Evolutionary conservation across 2,329 filamentous ascomycete species (phyloP).

Genomic region (Dryadomyces sulphureus): DNA sequence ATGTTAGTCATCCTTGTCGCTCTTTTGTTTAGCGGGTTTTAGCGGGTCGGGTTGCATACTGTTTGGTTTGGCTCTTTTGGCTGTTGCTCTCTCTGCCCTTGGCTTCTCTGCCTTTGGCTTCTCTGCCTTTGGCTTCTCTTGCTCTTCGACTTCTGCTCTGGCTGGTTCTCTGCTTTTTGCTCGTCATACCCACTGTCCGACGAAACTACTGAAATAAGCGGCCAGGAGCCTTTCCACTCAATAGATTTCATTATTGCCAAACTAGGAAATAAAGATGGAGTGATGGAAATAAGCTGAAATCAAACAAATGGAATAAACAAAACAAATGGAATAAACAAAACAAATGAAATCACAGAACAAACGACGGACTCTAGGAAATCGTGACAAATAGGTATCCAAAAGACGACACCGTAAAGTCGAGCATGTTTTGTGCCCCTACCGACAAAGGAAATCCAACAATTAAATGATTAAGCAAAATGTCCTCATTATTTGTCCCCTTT

Average conservation of each 20-base stretch:
- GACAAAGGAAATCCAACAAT: not conserved
- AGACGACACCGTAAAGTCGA: not conserved
- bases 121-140: not conserved
- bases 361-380: slow-evolving; percentile 1
- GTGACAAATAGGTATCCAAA: slow-evolving; percentile 1
- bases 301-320: not conserved
- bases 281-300: not conserved
- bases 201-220: too few relatives aligned
- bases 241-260: too few relatives aligned
- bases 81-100: not conserved
- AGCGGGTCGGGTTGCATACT: too few relatives aligned
- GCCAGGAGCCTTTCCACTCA: too few relatives aligned
- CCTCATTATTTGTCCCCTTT: not conserved
- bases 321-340: too few relatives aligned
- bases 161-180: too few relatives aligned
- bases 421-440: not conserved
- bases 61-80: not conserved
- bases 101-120: not conserved
- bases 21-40: not conserved
- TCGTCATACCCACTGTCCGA: too few relatives aligned
- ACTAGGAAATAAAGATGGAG: too few relatives aligned
- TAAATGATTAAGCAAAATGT: not conserved
- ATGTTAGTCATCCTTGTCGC: too few relatives aligned
- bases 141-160: too few relatives aligned
- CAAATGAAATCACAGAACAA: not conserved